Evolutionary conservation across 345 rosid genomes (phyloP), one percentile per base, ranked within the genome.

Genomic region (Physaria fendleri): DNA sequence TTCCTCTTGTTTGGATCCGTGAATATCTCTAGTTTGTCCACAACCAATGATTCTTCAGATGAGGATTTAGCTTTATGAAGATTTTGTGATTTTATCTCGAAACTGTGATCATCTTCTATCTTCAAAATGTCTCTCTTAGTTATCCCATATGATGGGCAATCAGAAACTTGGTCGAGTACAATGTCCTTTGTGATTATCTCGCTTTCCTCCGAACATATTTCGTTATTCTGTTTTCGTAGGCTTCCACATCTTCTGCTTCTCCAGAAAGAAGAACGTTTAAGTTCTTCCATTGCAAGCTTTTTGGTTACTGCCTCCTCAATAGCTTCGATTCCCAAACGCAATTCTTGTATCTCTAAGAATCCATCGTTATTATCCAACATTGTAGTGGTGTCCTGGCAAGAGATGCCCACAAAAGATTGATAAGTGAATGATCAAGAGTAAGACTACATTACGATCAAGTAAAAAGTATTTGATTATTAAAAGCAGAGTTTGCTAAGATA

Each of bases 131-230:
- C 95, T 76, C 88, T 72, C 79, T 79, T 78, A 68, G 85, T 82
- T 49, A 72, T 74, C 43, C 92, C 88, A 72, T 89, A 75, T 6
- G 96, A 81, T 11, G 96, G 85, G 62, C 83, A 77, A 64, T 87
- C 99, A 2, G 97, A 94, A 38, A 78, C 71, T 73, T 94, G 95
- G 72, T 94, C 99, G 2, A 94, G 96, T 67, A 94, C 72, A 49
- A 90, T 90, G 69, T 94, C 99, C 76, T 94, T 94, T 2, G 97
- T 83, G 81, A 85, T 75, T 66, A 83, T 79, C 47, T 76, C 90
- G 20, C 56, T 76, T 53, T 76, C 81, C 41, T 66, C 85, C 64
- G 82, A 72, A 39, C 54, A 65, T 47, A 72, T 77, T 57, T 85
- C 85, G 13, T 56, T 64, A 53, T 68, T 62, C 54, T 48, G 74